These are phyloP conservation scores for Pleurotus citrinopileatus DNA, from an alignment of 768 basidiomycete genomes.

Conservation along the genomic window DNA sequence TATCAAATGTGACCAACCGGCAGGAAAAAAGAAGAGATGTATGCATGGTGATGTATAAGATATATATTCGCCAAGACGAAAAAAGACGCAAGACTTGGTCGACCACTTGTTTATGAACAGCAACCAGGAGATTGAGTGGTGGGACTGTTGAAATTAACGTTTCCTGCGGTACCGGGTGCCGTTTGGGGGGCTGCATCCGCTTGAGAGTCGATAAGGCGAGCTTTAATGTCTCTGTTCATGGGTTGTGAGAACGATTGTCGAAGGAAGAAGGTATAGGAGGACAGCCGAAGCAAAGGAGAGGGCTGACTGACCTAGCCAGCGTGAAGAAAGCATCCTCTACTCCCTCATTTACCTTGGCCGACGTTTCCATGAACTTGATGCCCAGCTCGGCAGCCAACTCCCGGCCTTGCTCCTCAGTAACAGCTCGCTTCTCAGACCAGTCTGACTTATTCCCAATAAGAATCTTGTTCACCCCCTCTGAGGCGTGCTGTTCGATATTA, in stretches of 20 bases:
- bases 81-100: neutral
- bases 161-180: conserved; percentile 44
- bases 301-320: conserved; percentile 73
- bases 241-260: neutral
- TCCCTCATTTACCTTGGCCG: conserved; percentile 94
- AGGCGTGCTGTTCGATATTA: conserved; percentile 98
- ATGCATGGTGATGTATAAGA: conserved; percentile 5
- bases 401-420: conserved; percentile 89
- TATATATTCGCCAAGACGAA: conserved; percentile 7
- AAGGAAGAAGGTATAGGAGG: conserved; percentile 1
- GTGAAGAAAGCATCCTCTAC: conserved; percentile 99
- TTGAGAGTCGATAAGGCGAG: conserved; percentile 93
- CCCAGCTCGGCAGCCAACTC: conserved; percentile 91
- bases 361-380: conserved; percentile 97
- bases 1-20: conserved; percentile 1
- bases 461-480: conserved; percentile 99
- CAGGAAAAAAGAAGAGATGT: neutral
- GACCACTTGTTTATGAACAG: conserved; percentile 6
- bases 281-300: neutral
- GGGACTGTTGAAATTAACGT: conserved; percentile 67
- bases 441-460: conserved; percentile 99
- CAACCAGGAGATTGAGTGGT: conserved; percentile 29
- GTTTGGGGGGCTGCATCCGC: conserved; percentile 51
- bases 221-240: conserved; percentile 84
- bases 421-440: conserved; percentile 93